These are phyloP conservation scores for Oxyria digyna DNA, from an alignment of 148 eudicot genomes.

Conservation along the genomic window DNA sequence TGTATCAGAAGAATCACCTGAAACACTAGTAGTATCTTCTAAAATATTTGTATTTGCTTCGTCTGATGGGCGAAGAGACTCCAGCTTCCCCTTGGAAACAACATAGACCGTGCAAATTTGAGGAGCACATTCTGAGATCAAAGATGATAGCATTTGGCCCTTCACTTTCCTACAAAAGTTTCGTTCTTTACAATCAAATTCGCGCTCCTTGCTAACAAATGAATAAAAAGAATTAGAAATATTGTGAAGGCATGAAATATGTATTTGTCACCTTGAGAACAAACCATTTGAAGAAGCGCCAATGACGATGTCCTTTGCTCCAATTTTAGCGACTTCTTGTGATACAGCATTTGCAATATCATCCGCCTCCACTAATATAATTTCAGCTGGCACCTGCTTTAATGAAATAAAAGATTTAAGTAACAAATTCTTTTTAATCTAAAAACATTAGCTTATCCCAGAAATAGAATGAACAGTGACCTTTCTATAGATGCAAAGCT, in stretches of 20 bases:
- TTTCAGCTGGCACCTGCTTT: conserved; percentile 54
- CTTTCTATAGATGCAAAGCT: conserved; percentile 31
- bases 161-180: conserved; percentile 27
- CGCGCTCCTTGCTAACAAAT: too few relatives aligned
- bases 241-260: neutral
- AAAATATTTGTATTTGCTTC: conserved; percentile 19
- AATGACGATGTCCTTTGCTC: conserved; percentile 54
- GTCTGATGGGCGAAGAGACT: conserved; percentile 61
- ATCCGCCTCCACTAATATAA: conserved; percentile 62
- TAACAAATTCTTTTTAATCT: neutral
- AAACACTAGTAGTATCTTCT: conserved; percentile 28
- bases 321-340: conserved; percentile 23
- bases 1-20: conserved; percentile 33
- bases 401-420: neutral
- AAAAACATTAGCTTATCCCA: neutral
- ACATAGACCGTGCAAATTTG: conserved; percentile 69
- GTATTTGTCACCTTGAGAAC: conserved; percentile 52
- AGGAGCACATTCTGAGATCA: conserved; percentile 54
- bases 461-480: conserved; percentile 13
- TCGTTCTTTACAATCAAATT: too few relatives aligned
- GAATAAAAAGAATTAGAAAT: neutral
- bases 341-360: conserved; percentile 46
- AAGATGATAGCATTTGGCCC: conserved; percentile 47
- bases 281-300: conserved; percentile 69
- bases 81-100: conserved; percentile 70